A percentile compares a stretch with the other conserved stretches of the same genome.
These are phyloP conservation scores for Kwoniella sp. DNA, from an alignment of 768 basidiomycete genomes.

Conservation along the genomic window DNA sequence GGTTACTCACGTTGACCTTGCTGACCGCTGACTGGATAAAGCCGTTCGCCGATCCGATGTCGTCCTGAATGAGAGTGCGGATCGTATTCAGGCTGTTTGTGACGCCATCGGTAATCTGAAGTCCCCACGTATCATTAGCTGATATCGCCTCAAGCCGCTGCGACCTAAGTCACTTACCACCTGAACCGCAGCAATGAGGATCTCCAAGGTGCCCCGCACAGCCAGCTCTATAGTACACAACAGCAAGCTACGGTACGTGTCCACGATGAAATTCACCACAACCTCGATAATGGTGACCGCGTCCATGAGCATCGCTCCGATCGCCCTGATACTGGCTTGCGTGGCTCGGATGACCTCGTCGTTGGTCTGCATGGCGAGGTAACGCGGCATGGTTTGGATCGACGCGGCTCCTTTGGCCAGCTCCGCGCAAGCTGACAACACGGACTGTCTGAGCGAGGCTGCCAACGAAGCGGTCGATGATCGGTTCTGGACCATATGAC, in stretches of 20 bases:
- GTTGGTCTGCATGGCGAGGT: conserved; percentile 78
- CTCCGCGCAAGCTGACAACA: conserved; percentile 79
- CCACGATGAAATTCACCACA: conserved; percentile 85
- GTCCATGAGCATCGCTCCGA: conserved; percentile 62
- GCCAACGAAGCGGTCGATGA: conserved; percentile 65
- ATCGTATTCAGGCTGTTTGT: conserved; percentile 59
- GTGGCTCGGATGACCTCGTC: conserved; percentile 70
- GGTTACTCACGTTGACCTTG: conserved; percentile 60
- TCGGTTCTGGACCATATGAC: conserved; percentile 71
- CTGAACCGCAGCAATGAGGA: conserved; percentile 76
- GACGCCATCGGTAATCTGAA: conserved; percentile 68
- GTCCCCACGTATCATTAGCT: neutral
- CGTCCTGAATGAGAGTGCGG: conserved; percentile 67
- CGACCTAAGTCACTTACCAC: conserved; percentile 72
- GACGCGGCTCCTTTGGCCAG: conserved; percentile 76
- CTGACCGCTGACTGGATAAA: conserved; percentile 63
- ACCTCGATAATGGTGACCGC: conserved; percentile 78
- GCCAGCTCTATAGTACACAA: conserved; percentile 90
- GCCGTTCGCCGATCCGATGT: conserved; percentile 65
- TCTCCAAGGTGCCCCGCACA: conserved; percentile 69
- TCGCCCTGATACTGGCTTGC: conserved; percentile 71
- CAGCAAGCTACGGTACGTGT: conserved; percentile 86
- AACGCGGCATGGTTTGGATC: conserved; percentile 81
- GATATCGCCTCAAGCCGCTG: conserved; percentile 3
- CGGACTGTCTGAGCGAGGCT: conserved; percentile 64